Conservation (phyloP, 768 basidiomycete species). For the Tulasnella calospora region DNA sequence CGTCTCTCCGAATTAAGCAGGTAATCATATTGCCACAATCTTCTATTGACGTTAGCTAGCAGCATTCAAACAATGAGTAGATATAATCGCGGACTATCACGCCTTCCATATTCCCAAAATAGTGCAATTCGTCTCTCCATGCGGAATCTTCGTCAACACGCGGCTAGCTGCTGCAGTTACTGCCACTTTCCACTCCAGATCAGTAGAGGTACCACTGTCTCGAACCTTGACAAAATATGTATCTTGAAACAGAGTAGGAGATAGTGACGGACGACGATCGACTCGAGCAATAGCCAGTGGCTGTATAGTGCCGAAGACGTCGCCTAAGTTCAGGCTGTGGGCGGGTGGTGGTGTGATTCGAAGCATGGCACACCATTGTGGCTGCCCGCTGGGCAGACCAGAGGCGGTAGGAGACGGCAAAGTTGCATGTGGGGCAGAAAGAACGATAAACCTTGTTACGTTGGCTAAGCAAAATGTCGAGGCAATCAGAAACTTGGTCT, state of each 20-base stretch:
- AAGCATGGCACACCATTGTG: background rate
- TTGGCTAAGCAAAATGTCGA: background rate
- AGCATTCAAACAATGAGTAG: background rate
- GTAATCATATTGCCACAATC: background rate
- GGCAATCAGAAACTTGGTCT: background rate
- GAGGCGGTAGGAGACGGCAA: background rate
- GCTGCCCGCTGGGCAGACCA: background rate
- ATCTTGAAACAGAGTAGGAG: slow-evolving; percentile 15
- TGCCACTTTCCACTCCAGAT: background rate
- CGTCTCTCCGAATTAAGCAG: background rate
- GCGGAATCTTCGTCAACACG: background rate
- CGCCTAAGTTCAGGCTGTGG: background rate
- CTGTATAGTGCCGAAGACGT: background rate
- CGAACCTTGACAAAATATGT: slow-evolving; percentile 17
- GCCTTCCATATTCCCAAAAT: background rate
- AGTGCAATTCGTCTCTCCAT: background rate
- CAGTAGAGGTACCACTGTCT: background rate
- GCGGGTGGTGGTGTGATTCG: slow-evolving; percentile 11
- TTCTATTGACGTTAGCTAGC: background rate
- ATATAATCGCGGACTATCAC: background rate
- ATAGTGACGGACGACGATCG: slow-evolving; percentile 22
- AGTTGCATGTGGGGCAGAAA: background rate
- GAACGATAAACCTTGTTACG: slow-evolving; percentile 18
- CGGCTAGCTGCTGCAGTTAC: background rate
- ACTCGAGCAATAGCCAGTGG: slow-evolving; percentile 8